Conservation (phyloP, 176 grass and related monocot genomes). For the Oryza meridionalis region DNA sequence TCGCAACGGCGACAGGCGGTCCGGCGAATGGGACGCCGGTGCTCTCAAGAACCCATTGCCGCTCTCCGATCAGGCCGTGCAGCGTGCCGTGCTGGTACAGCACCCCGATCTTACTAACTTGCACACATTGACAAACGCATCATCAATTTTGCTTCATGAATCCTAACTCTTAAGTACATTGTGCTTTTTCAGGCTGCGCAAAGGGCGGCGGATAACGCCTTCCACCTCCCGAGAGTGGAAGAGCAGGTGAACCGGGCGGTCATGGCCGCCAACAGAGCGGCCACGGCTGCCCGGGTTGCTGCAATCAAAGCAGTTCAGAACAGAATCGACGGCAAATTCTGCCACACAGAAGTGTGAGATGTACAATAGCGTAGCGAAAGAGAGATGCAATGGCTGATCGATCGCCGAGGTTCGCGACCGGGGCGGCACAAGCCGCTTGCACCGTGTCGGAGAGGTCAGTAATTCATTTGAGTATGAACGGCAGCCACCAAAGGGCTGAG, state of each 20-base stretch:
- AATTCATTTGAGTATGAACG: neutral
- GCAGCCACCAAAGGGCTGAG: conserved; percentile 44
- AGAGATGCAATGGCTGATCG: conserved; percentile 36
- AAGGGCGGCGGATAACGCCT: conserved; percentile 53
- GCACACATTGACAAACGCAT: neutral
- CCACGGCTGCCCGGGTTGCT: conserved; percentile 72
- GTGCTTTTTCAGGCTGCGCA: conserved; percentile 52
- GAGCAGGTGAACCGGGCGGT: conserved; percentile 63
- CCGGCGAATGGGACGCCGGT: conserved; percentile 68
- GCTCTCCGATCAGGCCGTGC: conserved; percentile 42
- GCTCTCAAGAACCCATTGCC: conserved; percentile 49
- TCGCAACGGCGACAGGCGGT: conserved; percentile 58
- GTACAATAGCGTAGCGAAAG: conserved; percentile 51
- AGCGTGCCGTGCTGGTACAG: conserved; percentile 61
- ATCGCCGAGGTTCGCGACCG: conserved; percentile 51
- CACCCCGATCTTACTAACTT: neutral
- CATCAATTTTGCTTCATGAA: conserved; percentile 14
- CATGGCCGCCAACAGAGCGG: conserved; percentile 65
- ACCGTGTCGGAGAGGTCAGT: conserved; percentile 57
- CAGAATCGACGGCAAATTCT: conserved; percentile 72
- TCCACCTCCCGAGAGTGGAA: conserved; percentile 53
- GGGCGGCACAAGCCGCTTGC: conserved; percentile 52
- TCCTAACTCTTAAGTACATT: neutral
- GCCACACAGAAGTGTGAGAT: conserved; percentile 46
- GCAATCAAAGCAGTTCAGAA: conserved; percentile 83